These are phyloP conservation scores for Suillus discolor DNA, from an alignment of 768 basidiomycete species.

Conservation along the genomic window DNA sequence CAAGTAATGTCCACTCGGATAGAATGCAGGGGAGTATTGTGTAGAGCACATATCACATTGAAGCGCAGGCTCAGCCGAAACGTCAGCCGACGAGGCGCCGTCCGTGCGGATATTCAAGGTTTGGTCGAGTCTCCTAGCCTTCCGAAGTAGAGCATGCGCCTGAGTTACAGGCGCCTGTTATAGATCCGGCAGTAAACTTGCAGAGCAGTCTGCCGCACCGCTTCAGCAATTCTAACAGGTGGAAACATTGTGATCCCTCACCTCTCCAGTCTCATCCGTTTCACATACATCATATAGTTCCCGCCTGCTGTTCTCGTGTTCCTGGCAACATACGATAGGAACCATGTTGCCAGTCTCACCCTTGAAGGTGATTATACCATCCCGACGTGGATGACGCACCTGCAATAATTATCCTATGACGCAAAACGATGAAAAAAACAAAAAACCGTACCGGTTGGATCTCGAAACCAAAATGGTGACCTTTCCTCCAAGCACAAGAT, in stretches of 20 bases:
- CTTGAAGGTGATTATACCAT: conserved; percentile 70
- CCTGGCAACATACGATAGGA: conserved; percentile 76
- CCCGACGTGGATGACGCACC: conserved; percentile 80
- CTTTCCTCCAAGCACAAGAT: conserved; percentile 87
- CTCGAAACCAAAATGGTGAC: conserved; percentile 91
- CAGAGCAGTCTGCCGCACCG: conserved; percentile 69
- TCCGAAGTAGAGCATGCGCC: conserved; percentile 85
- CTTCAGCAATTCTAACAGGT: not conserved
- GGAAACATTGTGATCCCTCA: conserved; percentile 36
- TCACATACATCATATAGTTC: conserved; percentile 85
- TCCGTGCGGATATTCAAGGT: conserved; percentile 58
- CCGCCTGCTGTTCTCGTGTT: conserved; percentile 66
- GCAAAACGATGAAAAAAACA: not conserved
- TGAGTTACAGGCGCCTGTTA: conserved; percentile 70
- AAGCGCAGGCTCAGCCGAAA: conserved; percentile 29
- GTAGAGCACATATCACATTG: conserved; percentile 65
- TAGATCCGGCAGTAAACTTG: conserved; percentile 86
- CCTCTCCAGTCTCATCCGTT: conserved; percentile 79
- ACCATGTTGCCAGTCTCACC: conserved; percentile 79
- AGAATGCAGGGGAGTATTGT: conserved; percentile 76
- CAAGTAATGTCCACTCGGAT: conserved; percentile 40
- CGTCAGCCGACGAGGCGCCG: conserved; percentile 8
- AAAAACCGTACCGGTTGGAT: conserved; percentile 67
- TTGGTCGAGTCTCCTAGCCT: conserved; percentile 81
- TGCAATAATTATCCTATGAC: conserved; percentile 27